phyloP scores from a whole-genome alignment of 768 basidiomycete genomes.

The Pisolithus albus region DNA sequence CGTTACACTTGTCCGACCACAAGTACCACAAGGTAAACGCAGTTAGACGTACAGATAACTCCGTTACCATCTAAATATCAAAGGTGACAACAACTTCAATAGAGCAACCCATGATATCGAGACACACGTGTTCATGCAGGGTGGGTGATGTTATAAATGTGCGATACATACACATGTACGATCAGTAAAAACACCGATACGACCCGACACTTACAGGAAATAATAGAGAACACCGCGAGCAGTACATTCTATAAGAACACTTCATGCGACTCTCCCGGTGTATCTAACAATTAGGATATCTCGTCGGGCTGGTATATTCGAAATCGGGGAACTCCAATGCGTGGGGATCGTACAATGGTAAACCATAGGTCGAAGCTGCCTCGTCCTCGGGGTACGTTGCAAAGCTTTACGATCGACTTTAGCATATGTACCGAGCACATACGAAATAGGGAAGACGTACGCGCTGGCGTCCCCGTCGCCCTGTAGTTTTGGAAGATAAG shows the following conservation, averaged over 20 bases:
- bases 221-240: background rate
- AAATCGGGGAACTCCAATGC: constrained; percentile 73
- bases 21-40: no score
- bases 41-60: no score
- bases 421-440: constrained; percentile 8
- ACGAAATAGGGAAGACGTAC: constrained; percentile 30
- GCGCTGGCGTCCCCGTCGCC: constrained; percentile 96
- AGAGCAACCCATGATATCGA: background rate
- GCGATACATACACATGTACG: background rate
- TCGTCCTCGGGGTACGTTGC: constrained; percentile 76
- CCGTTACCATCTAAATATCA: no score
- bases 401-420: constrained; percentile 42
- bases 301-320: constrained; percentile 46
- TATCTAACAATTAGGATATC: background rate
- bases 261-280: no score
- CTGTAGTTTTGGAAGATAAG: constrained; percentile 86
- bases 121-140: background rate
- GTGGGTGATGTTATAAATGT: background rate
- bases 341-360: constrained; percentile 48
- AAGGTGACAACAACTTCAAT: background rate
- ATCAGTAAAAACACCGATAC: no score
- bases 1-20: no score
- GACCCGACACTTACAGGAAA: background rate
- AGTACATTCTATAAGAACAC: background rate
- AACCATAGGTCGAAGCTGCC: constrained; percentile 53